A percentile compares a stretch with the other conserved stretches of the same genome.
Conservation (phyloP, 1,139 yeast genomes). For the Scheffersomyces titani region DNA sequence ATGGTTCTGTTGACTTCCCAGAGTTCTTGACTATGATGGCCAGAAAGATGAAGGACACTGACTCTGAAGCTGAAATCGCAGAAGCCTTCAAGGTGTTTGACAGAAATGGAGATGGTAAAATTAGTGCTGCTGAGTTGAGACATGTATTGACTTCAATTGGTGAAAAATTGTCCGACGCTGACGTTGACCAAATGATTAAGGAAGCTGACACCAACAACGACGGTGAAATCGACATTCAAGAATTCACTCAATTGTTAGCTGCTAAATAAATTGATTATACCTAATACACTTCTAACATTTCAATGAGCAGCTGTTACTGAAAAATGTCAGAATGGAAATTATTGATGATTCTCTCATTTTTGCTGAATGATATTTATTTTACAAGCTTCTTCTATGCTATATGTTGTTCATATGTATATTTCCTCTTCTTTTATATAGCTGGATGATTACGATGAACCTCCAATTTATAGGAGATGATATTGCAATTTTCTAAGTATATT, state of each 20-base stretch:
- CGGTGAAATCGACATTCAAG: conserved; percentile 94
- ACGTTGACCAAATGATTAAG: conserved; percentile 93
- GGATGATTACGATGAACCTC: not conserved
- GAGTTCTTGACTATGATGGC: conserved; percentile 87
- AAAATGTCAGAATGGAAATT: not conserved
- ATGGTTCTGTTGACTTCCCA: conserved; percentile 91
- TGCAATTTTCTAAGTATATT: not conserved
- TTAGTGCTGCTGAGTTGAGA: conserved; percentile 93
- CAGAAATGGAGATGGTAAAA: conserved; percentile 94
- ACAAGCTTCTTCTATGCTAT: not conserved
- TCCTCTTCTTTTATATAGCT: not conserved
- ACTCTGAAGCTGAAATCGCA: conserved; percentile 92
- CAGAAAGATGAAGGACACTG: conserved; percentile 94
- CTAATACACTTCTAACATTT: not conserved
- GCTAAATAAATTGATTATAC: conserved; percentile 32
- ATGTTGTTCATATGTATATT: no score
- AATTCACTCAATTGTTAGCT: conserved; percentile 78
- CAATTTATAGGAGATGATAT: not conserved
- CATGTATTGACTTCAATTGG: conserved; percentile 63
- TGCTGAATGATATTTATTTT: not conserved
- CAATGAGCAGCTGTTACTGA: not conserved
- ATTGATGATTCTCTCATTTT: not conserved
- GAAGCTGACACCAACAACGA: conserved; percentile 96
- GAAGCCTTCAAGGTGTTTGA: conserved; percentile 97
- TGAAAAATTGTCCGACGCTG: conserved; percentile 87